Evolutionary conservation across 768 basidiomycete genomes (phyloP).

Genomic region (Pleurotus cornucopiae): DNA sequence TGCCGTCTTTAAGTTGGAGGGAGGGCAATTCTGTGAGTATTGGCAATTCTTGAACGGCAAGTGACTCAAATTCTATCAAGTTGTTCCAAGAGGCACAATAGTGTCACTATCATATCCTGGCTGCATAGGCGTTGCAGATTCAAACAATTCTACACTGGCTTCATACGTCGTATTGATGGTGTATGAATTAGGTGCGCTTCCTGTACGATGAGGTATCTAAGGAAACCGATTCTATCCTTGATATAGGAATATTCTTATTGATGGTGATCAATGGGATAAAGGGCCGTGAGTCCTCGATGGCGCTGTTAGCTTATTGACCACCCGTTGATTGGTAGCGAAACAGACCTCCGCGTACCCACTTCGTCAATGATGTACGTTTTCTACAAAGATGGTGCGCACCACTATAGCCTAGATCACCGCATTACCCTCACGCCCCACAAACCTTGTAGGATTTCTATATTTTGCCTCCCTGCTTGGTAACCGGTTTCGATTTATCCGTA

Average conservation of each 20-base stretch:
- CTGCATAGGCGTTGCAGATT: neutral
- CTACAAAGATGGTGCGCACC: slow-evolving; percentile 2
- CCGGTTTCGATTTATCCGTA: no score
- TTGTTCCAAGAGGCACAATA: neutral
- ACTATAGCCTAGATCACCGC: no score
- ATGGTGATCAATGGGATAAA: slow-evolving; percentile 1
- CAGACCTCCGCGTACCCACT: neutral
- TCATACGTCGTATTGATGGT: slow-evolving; percentile 1
- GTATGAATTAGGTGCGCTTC: neutral
- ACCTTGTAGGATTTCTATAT: neutral
- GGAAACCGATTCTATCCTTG: neutral
- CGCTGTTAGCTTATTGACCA: neutral
- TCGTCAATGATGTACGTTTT: slow-evolving; percentile 1
- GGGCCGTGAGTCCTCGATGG: neutral
- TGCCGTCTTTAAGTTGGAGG: neutral
- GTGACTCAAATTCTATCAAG: neutral
- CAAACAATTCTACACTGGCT: neutral
- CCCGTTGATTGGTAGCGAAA: neutral
- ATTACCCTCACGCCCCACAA: no score
- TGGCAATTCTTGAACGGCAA: neutral
- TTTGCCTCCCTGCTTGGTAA: neutral
- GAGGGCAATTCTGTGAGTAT: slow-evolving; percentile 4
- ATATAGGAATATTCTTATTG: neutral
- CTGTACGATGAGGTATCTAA: neutral
- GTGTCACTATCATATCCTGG: neutral